Base-by-base conservation (phyloP, 768 basidiomycete species). In the Vararia minispora region DNA sequence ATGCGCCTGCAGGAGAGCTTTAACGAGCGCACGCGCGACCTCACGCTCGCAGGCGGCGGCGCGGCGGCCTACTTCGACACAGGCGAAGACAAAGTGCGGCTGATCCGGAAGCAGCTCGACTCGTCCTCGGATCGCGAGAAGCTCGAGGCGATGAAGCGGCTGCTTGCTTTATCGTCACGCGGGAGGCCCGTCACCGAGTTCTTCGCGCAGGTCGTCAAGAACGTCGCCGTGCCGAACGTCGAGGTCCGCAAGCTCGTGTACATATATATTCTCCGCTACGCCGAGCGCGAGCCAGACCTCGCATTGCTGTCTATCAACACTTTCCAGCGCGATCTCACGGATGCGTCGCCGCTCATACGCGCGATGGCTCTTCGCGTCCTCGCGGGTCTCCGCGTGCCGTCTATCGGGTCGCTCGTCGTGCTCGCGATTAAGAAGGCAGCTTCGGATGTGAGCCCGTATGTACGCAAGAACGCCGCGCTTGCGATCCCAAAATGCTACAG, bases 181-280 rank as follows among this genome's bases (percentile, higher is more conserved):
- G 27, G n/a, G 94, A 79, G 87, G 38, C 82, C 89, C 48, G 87
- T 95, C 46, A 82, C 91, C 18, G 75, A 81, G 44, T 92, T 90
- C 71, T 98, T 98, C 53, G 86, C 95, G 4, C 85, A 86, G 53
- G 95, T 99, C 20, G 91, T 97, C 51, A 97, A 92, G 66, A 92
- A 92, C 51, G 94, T 98, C 28, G 89, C 89, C 2, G 86, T 90
- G 2, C 76, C 78, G 39, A 87, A 88, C 53, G 76, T 98, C 34
- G 90, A 95, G 59, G 82, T 94, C 51, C 79, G 94, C 42, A 97
- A 98, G 61, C 77, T 99, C 37, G 90, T 98, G 27, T 98, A 98
- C 59, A 94, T 98, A 47, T 99, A 94, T 63, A 79, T 99, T 47
- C 66, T 98, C 31, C 81, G 89, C 43, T 92, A 95, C 59, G 90